phyloP scores from a whole-genome alignment of 306 rosid genomes.

The Cyamopsis tetragonoloba region DNA sequence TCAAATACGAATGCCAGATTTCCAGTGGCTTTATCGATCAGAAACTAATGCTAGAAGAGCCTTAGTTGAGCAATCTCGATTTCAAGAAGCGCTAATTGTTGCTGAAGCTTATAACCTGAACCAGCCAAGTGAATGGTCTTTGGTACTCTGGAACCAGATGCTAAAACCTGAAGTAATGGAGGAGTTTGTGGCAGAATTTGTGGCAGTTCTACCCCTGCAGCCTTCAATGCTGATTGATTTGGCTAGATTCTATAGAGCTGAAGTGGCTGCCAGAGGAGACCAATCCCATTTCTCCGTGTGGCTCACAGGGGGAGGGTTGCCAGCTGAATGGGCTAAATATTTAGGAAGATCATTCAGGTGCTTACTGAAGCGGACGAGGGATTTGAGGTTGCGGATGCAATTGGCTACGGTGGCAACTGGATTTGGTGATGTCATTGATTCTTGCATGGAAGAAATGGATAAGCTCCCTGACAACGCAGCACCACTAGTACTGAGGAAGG shows the following conservation, averaged over 20 bases:
- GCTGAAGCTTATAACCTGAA: slow-evolving; percentile 96
- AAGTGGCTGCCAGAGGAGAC: slow-evolving; percentile 94
- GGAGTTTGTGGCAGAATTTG: slow-evolving; percentile 94
- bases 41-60: slow-evolving; percentile 89
- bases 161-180: slow-evolving; percentile 90
- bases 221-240: slow-evolving; percentile 78
- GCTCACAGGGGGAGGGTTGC: slow-evolving; percentile 97
- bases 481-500: slow-evolving; percentile 82
- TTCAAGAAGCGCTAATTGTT: slow-evolving; percentile 91
- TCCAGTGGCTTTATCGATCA: slow-evolving; percentile 72
- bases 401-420: slow-evolving; percentile 80
- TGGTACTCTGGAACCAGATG: slow-evolving; percentile 98
- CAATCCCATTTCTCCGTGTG: slow-evolving; percentile 96
- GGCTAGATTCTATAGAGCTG: slow-evolving; percentile 82
- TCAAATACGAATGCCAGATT: slow-evolving; percentile 95
- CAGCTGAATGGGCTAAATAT: slow-evolving; percentile 96
- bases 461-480: slow-evolving; percentile 81
- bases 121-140: slow-evolving; percentile 97
- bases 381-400: slow-evolving; percentile 71
- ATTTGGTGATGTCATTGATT: slow-evolving; percentile 61
- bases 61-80: slow-evolving; percentile 89
- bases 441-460: slow-evolving; percentile 59
- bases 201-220: slow-evolving; percentile 86
- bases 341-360: slow-evolving; percentile 89
- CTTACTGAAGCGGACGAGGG: slow-evolving; percentile 83